Base-by-base conservation (phyloP, 352 stramenopile species). In the Peronospora destructor region DNA sequence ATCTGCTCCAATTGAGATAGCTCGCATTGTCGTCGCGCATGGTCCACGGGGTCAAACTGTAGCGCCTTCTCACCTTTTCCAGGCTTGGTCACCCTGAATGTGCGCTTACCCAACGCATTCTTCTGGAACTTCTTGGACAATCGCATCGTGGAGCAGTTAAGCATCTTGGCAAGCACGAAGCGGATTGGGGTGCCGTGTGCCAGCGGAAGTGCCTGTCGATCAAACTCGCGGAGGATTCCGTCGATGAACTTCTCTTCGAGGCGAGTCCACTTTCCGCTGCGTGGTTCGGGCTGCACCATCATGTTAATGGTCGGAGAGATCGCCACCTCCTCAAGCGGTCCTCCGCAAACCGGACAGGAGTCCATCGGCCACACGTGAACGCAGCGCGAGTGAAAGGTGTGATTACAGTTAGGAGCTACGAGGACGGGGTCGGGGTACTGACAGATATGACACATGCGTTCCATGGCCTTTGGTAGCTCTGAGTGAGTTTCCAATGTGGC, bases 91-190 rank as follows among this genome's bases (percentile, higher is more conserved):
- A 93, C 71, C 10, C 78, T 73, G 56, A 89, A 93, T n/a, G 82
- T 93, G 12, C 80, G 66, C 53, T 93, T 93, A 25, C 82, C 82
- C 28, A 93, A 59, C 25, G 82, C 82, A 52, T 93, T 93, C 61
- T 91, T 91, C 53, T 93, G 82, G 50, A 93, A 93, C 59, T 93
- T 93, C 57, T 93, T 93, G 12, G 82, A 93, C 25, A 93, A 57
- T 17, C 82, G 68, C 82, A 93, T 93, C n/a, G 82, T 88, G 43
- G 79, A 91, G 59, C 82, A 93, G 57, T 93, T 93, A 43, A 93
- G 82, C 55, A 93, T 66, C 61, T 84, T 89, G 28, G 82, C 79
- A 10, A 93, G 65, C 52, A 89, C 79, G 14, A 93, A 64, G 1
- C 82, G 82, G 52, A 93, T 83, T 33, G 82, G 82, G 16, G 82